These are phyloP conservation scores for Scutellaria minor DNA, from an alignment of 257 asterid species.

Conservation along the genomic window DNA sequence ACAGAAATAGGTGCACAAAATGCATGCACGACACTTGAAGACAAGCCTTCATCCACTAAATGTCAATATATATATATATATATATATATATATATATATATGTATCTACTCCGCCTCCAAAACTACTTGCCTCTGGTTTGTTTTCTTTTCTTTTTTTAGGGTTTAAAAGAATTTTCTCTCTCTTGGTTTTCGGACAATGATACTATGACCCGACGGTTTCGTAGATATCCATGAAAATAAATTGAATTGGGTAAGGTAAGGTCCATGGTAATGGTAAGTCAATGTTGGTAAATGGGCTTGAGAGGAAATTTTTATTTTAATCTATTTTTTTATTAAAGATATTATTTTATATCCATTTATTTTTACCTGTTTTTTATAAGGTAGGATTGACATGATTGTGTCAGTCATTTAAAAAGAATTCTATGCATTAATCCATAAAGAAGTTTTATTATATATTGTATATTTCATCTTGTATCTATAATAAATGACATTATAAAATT, in stretches of 20 bases:
- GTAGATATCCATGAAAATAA: neutral
- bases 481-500: too few relatives aligned
- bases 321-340: too few relatives aligned
- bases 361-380: too few relatives aligned
- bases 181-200: conserved; percentile 29
- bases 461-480: too few relatives aligned
- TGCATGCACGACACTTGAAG: conserved; percentile 97
- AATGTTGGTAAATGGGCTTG: neutral
- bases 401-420: too few relatives aligned
- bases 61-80: neutral
- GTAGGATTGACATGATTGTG: too few relatives aligned
- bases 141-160: neutral
- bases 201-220: conserved; percentile 26
- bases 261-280: neutral
- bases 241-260: conserved; percentile 2
- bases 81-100: neutral
- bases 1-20: conserved; percentile 56
- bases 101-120: conserved; percentile 18
- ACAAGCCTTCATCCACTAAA: conserved; percentile 31
- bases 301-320: too few relatives aligned
- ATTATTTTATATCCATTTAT: too few relatives aligned
- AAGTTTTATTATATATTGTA: too few relatives aligned
- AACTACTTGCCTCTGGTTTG: conserved; percentile 10
- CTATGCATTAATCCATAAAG: too few relatives aligned
- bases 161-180: neutral